A percentile compares a stretch with the other conserved stretches of the same genome.
These are phyloP conservation scores for Leccinum ochraceum DNA, from an alignment of 768 basidiomycete genomes.

Conservation along the genomic window DNA sequence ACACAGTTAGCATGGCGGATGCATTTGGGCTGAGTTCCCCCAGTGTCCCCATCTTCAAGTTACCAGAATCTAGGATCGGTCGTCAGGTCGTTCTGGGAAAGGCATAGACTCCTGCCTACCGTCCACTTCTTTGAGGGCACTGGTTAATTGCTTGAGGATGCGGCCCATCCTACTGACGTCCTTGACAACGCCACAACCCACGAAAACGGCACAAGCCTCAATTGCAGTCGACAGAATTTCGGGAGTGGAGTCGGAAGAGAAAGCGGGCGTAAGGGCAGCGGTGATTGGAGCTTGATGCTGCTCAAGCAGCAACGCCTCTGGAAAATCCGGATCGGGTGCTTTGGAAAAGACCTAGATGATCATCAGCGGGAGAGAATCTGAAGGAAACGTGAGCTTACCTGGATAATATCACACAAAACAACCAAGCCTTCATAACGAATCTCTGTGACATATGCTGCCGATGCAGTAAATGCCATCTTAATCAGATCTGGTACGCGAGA, in stretches of 20 bases:
- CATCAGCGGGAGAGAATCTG: conserved; percentile 5
- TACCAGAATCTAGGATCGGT: conserved; percentile 66
- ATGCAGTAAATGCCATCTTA: conserved; percentile 97
- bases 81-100: conserved; percentile 8
- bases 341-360: conserved; percentile 74
- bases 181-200: conserved; percentile 92
- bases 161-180: conserved; percentile 91
- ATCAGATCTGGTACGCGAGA: conserved; percentile 91
- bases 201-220: conserved; percentile 91
- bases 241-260: conserved; percentile 92
- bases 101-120: conserved; percentile 44
- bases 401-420: conserved; percentile 89
- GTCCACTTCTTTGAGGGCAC: conserved; percentile 86
- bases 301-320: conserved; percentile 86
- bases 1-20: conserved; percentile 91
- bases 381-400: conserved; percentile 47
- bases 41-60: conserved; percentile 82
- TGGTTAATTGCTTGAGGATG: conserved; percentile 85
- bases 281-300: conserved; percentile 99
- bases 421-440: conserved; percentile 90
- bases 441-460: conserved; percentile 94
- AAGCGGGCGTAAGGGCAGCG: conserved; percentile 94
- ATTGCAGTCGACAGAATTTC: conserved; percentile 93
- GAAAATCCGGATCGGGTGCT: conserved; percentile 90
- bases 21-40: conserved; percentile 91